These are phyloP conservation scores for Neoboletus magnificus DNA, from an alignment of 768 basidiomycete genomes.

Conservation along the genomic window DNA sequence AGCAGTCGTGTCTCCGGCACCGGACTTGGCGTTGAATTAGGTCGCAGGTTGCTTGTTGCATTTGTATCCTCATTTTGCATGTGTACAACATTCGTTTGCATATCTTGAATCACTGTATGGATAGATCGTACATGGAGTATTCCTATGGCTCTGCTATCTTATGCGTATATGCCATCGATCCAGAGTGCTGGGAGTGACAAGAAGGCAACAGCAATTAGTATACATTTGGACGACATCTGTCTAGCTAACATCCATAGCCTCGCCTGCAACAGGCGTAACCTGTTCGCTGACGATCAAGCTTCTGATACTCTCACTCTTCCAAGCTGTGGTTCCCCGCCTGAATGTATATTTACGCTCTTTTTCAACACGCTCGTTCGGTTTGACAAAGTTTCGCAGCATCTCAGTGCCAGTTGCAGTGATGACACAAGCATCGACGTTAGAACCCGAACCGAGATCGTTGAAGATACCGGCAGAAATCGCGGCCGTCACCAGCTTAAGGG, in stretches of 20 bases:
- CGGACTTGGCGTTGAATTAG: conserved; percentile 21
- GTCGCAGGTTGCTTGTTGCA: conserved; percentile 8
- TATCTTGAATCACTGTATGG: conserved; percentile 21
- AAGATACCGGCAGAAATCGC: conserved; percentile 97
- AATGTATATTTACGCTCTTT: conserved; percentile 74
- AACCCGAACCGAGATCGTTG: conserved; percentile 98
- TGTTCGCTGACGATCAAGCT: conserved; percentile 72
- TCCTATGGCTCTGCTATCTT: conserved; percentile 2
- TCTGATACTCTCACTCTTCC: conserved; percentile 77
- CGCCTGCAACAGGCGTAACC: conserved; percentile 51
- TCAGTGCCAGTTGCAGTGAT: conserved; percentile 86
- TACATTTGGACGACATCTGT: conserved; percentile 4
- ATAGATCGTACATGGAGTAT: conserved; percentile 24
- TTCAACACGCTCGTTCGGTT: conserved; percentile 79
- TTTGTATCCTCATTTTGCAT: conserved; percentile 15
- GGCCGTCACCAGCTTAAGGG: conserved; percentile 75
- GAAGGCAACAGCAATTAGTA: not conserved
- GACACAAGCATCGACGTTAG: conserved; percentile 97
- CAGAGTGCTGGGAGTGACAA: not conserved
- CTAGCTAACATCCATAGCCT: conserved; percentile 83
- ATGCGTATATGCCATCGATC: conserved; percentile 7
- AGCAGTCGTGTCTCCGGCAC: conserved; percentile 56
- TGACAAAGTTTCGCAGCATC: conserved; percentile 92
- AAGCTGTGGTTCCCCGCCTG: conserved; percentile 83
- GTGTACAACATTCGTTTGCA: conserved; percentile 24